These are phyloP conservation scores for Agapanthus africanus DNA, from an alignment of 106 monocot species.

Conservation along the genomic window DNA sequence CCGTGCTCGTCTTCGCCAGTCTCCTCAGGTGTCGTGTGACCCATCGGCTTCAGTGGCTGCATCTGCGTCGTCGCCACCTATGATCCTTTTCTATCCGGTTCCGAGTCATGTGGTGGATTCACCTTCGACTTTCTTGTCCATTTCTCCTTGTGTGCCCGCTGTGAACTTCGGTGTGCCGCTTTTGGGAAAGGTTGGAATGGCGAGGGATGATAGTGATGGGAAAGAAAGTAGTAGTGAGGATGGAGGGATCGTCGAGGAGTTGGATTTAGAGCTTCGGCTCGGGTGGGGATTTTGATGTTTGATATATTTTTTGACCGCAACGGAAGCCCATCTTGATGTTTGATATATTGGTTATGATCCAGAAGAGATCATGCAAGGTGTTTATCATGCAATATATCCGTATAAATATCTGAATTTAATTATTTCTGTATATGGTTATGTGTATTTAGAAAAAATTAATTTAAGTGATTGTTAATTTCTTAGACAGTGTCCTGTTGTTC, in stretches of 20 bases:
- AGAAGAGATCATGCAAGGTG: no score
- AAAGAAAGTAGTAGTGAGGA: neutral
- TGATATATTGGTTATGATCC: no score
- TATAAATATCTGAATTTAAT: no score
- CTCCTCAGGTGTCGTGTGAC: neutral
- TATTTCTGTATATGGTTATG: no score
- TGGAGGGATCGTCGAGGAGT: conserved; percentile 13
- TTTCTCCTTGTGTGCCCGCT: neutral
- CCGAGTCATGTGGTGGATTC: neutral
- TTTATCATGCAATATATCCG: no score
- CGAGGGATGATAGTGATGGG: neutral
- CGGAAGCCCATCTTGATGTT: no score
- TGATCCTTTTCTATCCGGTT: neutral
- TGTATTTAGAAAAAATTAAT: no score
- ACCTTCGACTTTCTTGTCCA: neutral
- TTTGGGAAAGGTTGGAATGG: neutral
- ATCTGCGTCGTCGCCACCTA: no score
- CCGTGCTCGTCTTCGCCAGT: conserved; percentile 46
- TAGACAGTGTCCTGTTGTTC: no score
- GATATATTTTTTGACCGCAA: no score
- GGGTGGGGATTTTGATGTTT: conserved; percentile 19
- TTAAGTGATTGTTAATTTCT: no score
- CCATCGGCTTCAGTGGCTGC: neutral
- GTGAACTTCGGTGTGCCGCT: neutral
- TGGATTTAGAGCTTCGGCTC: conserved; percentile 24